These are phyloP conservation scores for Penicillium cosmopolitanum DNA, from an alignment of 495 filamentous ascomycete species.

Conservation along the genomic window DNA sequence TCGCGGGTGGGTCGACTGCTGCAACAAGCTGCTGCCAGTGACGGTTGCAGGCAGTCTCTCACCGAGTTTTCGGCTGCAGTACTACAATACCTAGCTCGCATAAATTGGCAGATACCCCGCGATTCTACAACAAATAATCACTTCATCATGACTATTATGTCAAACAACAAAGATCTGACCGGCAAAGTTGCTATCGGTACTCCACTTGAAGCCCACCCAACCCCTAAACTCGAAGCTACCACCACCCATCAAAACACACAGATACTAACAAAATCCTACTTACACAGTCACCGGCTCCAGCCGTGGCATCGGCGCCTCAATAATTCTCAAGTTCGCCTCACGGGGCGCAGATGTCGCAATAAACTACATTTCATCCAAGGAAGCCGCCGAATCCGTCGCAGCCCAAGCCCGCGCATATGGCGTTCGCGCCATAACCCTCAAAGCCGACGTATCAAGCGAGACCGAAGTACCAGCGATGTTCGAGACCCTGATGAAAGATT, in stretches of 20 bases:
- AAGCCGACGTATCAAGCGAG: conserved; percentile 55
- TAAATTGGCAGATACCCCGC: conserved; percentile 1
- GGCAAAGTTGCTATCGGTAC: conserved; percentile 35
- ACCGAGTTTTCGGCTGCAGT: conserved; percentile 7
- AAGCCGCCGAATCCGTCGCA: conserved; percentile 50
- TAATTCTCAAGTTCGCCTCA: conserved; percentile 42
- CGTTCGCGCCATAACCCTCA: conserved; percentile 49
- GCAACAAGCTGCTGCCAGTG: background rate
- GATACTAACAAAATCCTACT: background rate
- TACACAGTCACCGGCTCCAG: conserved; percentile 36
- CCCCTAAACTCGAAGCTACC: background rate
- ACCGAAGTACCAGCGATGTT: conserved; percentile 48
- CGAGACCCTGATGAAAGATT: conserved; percentile 44
- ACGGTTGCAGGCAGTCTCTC: conserved; percentile 1
- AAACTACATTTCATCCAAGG: conserved; percentile 37
- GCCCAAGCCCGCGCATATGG: conserved; percentile 47
- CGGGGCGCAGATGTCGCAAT: conserved; percentile 48
- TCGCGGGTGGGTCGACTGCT: background rate
- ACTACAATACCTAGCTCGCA: background rate
- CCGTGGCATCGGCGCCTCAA: conserved; percentile 45
- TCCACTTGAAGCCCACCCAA: background rate
- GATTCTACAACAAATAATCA: background rate
- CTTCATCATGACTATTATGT: conserved; percentile 3
- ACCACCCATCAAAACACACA: background rate
- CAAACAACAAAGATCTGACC: conserved; percentile 23